phyloP scores from a whole-genome alignment of 2,329 filamentous ascomycete species.

The Zalaria sp. region DNA sequence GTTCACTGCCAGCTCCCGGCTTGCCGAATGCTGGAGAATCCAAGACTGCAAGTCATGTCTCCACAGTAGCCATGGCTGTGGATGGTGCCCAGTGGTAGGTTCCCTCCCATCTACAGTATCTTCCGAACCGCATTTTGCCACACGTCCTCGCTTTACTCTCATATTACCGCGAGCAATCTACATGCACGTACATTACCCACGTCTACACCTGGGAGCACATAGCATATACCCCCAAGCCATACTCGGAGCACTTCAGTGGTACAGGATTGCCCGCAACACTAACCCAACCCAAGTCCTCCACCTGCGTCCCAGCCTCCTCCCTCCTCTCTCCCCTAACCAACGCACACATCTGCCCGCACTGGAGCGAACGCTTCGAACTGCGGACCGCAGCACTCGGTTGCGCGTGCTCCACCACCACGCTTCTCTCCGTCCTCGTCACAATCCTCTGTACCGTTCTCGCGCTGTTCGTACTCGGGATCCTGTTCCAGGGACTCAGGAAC shows the following conservation, averaged over 20 bases:
- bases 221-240: not conserved
- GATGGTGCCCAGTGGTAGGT: conserved; percentile 30
- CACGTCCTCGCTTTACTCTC: too few relatives aligned
- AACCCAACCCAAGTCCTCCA: conserved; percentile 17
- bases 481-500: conserved; percentile 7
- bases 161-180: too few relatives aligned
- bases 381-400: conserved; percentile 30
- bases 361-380: conserved; percentile 31
- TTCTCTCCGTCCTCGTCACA: conserved; percentile 28
- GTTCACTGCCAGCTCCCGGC: too few relatives aligned
- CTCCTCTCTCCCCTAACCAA: conserved; percentile 25
- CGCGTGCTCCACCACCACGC: conserved; percentile 31
- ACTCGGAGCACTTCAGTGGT: not conserved
- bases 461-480: conserved; percentile 19
- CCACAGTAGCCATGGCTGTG: conserved; percentile 18
- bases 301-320: conserved; percentile 27
- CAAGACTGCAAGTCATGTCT: conserved; percentile 18
- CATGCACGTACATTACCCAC: too few relatives aligned
- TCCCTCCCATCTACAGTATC: not conserved
- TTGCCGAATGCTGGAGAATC: conserved; percentile 14
- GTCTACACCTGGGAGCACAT: not conserved
- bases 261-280: not conserved
- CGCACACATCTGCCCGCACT: conserved; percentile 17
- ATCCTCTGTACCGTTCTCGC: conserved; percentile 27
- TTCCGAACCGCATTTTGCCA: too few relatives aligned